A percentile compares a stretch with the other conserved stretches of the same genome.
phyloP scores from a whole-genome alignment of 192 early-diverging fungal genomes.

The Paraglomus brasilianum region DNA sequence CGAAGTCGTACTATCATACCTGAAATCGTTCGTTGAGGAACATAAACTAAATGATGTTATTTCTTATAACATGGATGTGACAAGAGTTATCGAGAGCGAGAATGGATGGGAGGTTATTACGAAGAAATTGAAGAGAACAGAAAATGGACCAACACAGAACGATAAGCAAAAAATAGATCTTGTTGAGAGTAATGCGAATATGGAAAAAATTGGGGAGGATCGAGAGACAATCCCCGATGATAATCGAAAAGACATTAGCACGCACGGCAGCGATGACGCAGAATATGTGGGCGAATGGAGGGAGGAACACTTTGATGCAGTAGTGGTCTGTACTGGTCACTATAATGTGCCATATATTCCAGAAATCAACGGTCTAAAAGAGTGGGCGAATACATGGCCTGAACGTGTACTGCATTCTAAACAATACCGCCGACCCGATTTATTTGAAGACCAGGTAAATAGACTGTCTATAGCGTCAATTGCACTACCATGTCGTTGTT shows the following conservation, averaged over 20 bases:
- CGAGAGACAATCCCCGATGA: conserved; percentile 25
- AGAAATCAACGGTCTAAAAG: conserved; percentile 37
- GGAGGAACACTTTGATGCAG: conserved; percentile 44
- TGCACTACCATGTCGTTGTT: too few relatives aligned
- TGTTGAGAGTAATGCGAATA: conserved; percentile 30
- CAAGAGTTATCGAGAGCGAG: too few relatives aligned
- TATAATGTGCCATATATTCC: conserved; percentile 52
- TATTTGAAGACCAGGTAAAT: conserved; percentile 38
- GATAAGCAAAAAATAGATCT: conserved; percentile 41
- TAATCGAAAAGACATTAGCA: conserved; percentile 18
- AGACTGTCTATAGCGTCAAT: too few relatives aligned
- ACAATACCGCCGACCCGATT: conserved; percentile 36
- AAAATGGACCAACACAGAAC: conserved; percentile 31
- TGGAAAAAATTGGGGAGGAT: conserved; percentile 31
- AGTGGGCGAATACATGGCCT: background rate
- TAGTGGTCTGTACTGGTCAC: conserved; percentile 52
- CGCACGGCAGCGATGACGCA: conserved; percentile 1
- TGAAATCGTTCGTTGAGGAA: too few relatives aligned
- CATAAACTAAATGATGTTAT: too few relatives aligned
- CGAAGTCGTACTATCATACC: background rate
- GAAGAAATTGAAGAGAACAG: conserved; percentile 32
- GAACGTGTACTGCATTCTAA: conserved; percentile 34
- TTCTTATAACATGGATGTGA: too few relatives aligned
- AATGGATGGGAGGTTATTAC: conserved; percentile 42
- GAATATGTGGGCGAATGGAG: background rate